Conservation (phyloP, 176 grass and related monocot genomes). For the Zoysia pacifica region DNA sequence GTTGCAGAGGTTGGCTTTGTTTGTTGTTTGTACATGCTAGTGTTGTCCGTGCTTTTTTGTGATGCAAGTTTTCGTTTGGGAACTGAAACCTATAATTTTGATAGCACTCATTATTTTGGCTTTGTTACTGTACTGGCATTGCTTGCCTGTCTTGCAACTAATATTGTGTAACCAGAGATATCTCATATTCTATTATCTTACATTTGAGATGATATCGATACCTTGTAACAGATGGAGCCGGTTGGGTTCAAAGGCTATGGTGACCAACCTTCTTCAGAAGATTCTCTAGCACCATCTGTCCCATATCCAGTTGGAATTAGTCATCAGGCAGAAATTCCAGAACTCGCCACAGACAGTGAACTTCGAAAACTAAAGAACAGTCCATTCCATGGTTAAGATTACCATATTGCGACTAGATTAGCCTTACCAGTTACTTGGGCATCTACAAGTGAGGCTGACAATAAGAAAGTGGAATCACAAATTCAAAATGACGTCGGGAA, state of each 20-base stretch:
- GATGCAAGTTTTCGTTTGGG: conserved; percentile 15
- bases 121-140: conserved; percentile 26
- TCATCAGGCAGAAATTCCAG: conserved; percentile 78
- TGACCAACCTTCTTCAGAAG: conserved; percentile 49
- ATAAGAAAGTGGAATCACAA: conserved; percentile 29
- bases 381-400: conserved; percentile 38
- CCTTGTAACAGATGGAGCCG: conserved; percentile 50
- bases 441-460: conserved; percentile 16
- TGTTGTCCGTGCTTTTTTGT: background rate
- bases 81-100: conserved; percentile 1
- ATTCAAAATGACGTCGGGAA: conserved; percentile 31
- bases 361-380: conserved; percentile 12
- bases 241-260: conserved; percentile 34
- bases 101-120: background rate
- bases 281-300: conserved; percentile 41
- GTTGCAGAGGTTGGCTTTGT: conserved; percentile 34
- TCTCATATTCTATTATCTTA: conserved; percentile 4
- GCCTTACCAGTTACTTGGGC: conserved; percentile 62
- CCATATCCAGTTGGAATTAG: conserved; percentile 64
- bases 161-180: conserved; percentile 3
- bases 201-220: background rate
- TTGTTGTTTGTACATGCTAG: conserved; percentile 5
- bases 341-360: conserved; percentile 46
- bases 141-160: conserved; percentile 37
- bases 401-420: conserved; percentile 48